Base-by-base conservation (phyloP, 2,329 filamentous ascomycete genomes). In the Aspergillus sp. region DNA sequence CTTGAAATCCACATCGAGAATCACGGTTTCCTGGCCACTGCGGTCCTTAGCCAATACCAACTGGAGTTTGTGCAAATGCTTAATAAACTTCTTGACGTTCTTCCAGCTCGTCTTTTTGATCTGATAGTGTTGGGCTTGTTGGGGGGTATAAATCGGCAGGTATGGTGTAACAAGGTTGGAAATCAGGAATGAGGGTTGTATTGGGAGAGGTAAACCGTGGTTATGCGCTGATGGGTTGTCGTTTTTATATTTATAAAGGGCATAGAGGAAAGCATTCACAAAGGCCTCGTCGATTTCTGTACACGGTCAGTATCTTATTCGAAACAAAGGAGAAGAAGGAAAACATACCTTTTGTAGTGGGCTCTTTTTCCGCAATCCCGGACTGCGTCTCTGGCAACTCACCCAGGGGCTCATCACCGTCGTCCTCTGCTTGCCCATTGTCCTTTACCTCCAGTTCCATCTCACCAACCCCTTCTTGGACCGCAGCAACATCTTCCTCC, bases 31-130 rank as follows among this genome's bases (percentile, higher is more conserved):
- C 33, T 81, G 77, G 4, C 80, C 79, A 50, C 76, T 79, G 33
- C 79, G 74, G 43, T 85, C 82, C 59, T 85, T 85, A 41, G 74
- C 75, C 57, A 81, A 83, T 54, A 83, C 63, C n/a, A 85, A 67
- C 12, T 72, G 62, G 42, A 78, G 69, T 62, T 85, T 85, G 61
- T 85, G 81, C 7, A 86, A 69, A 45, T 77, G 71, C 56, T 85
- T 85, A 64, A 85, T 77, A 60, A 85, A 85, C 54, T 83, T 85
- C 58, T 80, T 82, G 49, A 82, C 75, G 50, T 79, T 85, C 66
- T 85, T 85, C 79, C 79, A 85, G 51, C 77, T 81, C 3, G 81
- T 82, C 65, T 85, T 85, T 59, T 85, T 85, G 63, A 85, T 82
- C 53, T 82, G 79, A 44, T 82, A 75, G 49, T 72, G 79, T 47